phyloP scores from a whole-genome alignment of 2,329 filamentous ascomycete species.

The Conoideocrella luteorostrata region DNA sequence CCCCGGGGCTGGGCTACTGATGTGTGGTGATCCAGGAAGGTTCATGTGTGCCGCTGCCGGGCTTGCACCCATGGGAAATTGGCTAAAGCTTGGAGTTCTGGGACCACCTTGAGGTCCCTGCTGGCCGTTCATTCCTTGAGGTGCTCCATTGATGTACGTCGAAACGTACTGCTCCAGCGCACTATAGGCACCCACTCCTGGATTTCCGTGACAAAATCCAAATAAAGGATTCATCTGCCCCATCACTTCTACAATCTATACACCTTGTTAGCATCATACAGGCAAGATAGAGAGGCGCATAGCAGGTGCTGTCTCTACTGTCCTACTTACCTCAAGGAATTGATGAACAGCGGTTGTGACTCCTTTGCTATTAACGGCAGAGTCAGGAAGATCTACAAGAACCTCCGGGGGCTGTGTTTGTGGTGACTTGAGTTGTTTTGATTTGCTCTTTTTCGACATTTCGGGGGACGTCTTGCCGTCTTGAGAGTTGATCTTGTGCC shows the following conservation, averaged over 20 bases:
- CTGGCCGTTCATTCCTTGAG: conserved; percentile 41
- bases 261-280: conserved; percentile 14
- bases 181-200: conserved; percentile 47
- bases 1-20: conserved; percentile 54
- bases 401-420: conserved; percentile 51
- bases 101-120: conserved; percentile 38
- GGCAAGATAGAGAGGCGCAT: conserved; percentile 1
- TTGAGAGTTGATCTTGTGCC: conserved; percentile 51
- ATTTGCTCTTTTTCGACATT: conserved; percentile 61
- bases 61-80: conserved; percentile 54
- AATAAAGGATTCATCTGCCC: conserved; percentile 62
- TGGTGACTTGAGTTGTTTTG: conserved; percentile 53
- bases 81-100: conserved; percentile 48
- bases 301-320: neutral
- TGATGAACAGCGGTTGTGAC: conserved; percentile 56
- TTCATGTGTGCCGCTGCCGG: conserved; percentile 54
- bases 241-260: conserved; percentile 58
- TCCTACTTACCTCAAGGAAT: conserved; percentile 51
- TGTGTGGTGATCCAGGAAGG: conserved; percentile 55
- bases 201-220: conserved; percentile 48
- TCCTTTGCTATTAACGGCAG: conserved; percentile 51
- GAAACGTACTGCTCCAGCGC: conserved; percentile 56
- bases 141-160: conserved; percentile 35
- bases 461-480: conserved; percentile 57
- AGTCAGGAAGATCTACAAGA: conserved; percentile 50